phyloP scores from a whole-genome alignment of 768 basidiomycete species.

The Hemileccinum impolitum region DNA sequence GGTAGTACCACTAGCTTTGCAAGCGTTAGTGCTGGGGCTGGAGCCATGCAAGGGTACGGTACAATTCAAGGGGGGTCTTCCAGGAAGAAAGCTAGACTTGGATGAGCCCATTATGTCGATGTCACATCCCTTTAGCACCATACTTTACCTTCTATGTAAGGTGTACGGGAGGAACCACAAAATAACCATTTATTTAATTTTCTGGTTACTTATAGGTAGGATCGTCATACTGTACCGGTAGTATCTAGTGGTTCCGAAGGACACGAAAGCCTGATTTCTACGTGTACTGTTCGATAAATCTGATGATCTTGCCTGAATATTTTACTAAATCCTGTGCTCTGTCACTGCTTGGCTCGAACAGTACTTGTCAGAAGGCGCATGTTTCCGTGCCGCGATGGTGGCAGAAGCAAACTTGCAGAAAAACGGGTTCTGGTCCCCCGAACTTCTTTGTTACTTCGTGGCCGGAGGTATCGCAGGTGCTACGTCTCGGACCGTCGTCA shows the following conservation, averaged over 20 bases:
- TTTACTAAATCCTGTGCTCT: slow-evolving; percentile 9
- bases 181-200: no score
- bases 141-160: no score
- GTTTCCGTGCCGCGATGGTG: slow-evolving; percentile 24
- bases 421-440: slow-evolving; percentile 29
- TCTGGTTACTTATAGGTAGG: no score
- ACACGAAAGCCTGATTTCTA: no score
- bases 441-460: slow-evolving; percentile 46
- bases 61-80: slow-evolving; percentile 36
- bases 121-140: no score
- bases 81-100: slow-evolving; percentile 61
- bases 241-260: no score
- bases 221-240: no score
- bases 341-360: slow-evolving; percentile 3
- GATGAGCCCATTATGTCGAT: slow-evolving; percentile 25
- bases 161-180: no score
- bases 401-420: slow-evolving; percentile 20
- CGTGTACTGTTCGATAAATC: neutral
- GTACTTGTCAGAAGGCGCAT: slow-evolving; percentile 4
- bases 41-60: slow-evolving; percentile 28
- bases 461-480: slow-evolving; percentile 56
- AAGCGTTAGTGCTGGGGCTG: slow-evolving; percentile 56
- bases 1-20: slow-evolving; percentile 63
- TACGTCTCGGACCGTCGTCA: slow-evolving; percentile 87
- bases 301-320: no score